A percentile compares a stretch with the other conserved stretches of the same genome.
These are phyloP conservation scores for Aleurites moluccanus DNA, from an alignment of 441 rosid genomes.

Conservation along the genomic window DNA sequence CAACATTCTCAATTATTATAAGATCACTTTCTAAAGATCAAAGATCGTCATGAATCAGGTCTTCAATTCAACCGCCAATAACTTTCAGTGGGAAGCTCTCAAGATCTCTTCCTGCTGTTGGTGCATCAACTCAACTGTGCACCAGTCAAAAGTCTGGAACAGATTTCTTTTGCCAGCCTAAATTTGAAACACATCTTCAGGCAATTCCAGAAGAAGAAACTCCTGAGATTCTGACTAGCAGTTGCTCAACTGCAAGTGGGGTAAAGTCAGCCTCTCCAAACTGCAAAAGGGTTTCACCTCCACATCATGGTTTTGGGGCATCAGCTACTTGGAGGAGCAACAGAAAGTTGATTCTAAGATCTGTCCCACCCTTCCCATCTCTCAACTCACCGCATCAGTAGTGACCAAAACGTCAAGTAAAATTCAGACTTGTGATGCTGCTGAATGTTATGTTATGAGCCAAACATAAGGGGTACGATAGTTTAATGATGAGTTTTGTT, in stretches of 20 bases:
- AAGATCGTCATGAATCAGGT: constrained; percentile 33
- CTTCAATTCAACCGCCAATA: constrained; percentile 50
- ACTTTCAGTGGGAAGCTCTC: constrained; percentile 47
- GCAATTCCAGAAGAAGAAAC: constrained; percentile 46
- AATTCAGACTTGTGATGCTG: background rate
- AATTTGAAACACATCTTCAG: constrained; percentile 49
- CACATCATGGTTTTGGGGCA: constrained; percentile 53
- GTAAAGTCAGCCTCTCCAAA: constrained; percentile 75
- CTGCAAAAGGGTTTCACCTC: constrained; percentile 82
- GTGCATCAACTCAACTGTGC: constrained; percentile 42
- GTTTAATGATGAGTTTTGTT: background rate
- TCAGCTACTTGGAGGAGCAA: constrained; percentile 52
- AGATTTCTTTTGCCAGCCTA: constrained; percentile 31
- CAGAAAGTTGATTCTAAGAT: constrained; percentile 77
- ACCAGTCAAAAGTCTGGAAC: constrained; percentile 27
- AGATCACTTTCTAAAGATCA: constrained; percentile 1
- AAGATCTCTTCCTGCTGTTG: constrained; percentile 44
- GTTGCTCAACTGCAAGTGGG: constrained; percentile 30
- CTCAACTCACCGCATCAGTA: constrained; percentile 38
- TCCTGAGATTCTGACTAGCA: constrained; percentile 48
- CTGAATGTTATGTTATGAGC: background rate
- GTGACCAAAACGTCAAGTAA: background rate
- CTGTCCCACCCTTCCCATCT: constrained; percentile 66
- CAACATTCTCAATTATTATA: background rate
- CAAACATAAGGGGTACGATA: background rate